Conservation (phyloP, 2,329 filamentous ascomycete species). For the Diaporthe caulivora region DNA sequence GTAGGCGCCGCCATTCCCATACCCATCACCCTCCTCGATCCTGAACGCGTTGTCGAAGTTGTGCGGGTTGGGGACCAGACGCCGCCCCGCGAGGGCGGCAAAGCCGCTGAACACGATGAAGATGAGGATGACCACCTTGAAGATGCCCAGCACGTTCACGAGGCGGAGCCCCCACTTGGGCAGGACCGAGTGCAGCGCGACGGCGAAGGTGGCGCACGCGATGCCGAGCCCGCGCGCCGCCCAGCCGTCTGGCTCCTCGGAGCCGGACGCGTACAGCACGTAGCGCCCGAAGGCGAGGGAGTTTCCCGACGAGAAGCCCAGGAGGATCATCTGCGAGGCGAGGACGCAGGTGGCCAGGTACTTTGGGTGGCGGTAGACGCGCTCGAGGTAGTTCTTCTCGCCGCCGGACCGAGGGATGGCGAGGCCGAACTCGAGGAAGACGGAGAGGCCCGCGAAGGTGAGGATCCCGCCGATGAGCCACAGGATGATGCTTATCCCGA, state of each 20-base stretch:
- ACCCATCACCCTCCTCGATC: conserved; percentile 57
- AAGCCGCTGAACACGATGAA: conserved; percentile 73
- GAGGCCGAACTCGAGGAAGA: conserved; percentile 74
- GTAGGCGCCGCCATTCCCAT: conserved; percentile 62
- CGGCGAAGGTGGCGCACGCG: conserved; percentile 66
- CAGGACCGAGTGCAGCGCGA: conserved; percentile 62
- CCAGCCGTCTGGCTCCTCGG: conserved; percentile 64
- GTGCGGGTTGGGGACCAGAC: conserved; percentile 61
- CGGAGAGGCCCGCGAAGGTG: conserved; percentile 69
- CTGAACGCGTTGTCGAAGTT: conserved; percentile 70
- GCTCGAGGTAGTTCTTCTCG: conserved; percentile 76
- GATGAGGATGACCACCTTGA: conserved; percentile 71
- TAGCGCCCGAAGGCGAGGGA: conserved; percentile 70
- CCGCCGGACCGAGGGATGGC: conserved; percentile 73
- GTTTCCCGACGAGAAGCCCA: conserved; percentile 72
- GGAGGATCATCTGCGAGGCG: conserved; percentile 71
- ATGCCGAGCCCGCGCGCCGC: conserved; percentile 68
- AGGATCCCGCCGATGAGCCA: conserved; percentile 60
- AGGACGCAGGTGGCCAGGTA: conserved; percentile 71
- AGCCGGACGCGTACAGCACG: conserved; percentile 66
- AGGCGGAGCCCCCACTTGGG: conserved; percentile 71
- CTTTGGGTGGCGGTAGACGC: conserved; percentile 69
- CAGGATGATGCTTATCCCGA: conserved; percentile 57
- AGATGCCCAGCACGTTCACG: conserved; percentile 69
- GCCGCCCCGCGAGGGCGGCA: conserved; percentile 65